Percentiles rank a stretch among this genome's conserved stretches.
Evolutionary conservation across 768 basidiomycete species (phyloP).

Genomic region (Piloderma croceum): DNA sequence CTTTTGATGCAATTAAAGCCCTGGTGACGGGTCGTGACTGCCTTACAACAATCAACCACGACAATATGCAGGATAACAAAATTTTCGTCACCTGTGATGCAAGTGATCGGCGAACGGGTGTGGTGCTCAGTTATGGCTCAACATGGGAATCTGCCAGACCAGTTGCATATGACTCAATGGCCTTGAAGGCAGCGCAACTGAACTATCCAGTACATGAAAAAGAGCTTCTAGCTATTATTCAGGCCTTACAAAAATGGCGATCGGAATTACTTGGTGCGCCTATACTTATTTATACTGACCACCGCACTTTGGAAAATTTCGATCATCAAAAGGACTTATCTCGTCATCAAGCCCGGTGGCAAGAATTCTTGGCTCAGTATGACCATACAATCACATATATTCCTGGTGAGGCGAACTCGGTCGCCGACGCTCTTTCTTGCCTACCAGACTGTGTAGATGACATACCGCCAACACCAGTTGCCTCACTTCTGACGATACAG

Average conservation of each 20-base stretch:
- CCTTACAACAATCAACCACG: constrained; percentile 28
- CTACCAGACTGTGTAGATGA: constrained; percentile 17
- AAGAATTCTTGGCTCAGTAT: constrained; percentile 26
- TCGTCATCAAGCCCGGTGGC: constrained; percentile 31
- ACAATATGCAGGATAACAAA: constrained; percentile 20
- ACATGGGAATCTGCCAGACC: constrained; percentile 27
- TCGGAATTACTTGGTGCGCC: no score
- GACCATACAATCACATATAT: constrained; percentile 24
- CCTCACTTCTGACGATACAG: constrained; percentile 1
- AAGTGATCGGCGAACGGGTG: constrained; percentile 24
- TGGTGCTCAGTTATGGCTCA: constrained; percentile 25
- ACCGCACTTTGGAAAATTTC: no score
- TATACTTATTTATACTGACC: no score
- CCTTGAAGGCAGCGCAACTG: constrained; percentile 25
- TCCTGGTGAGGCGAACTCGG: constrained; percentile 24
- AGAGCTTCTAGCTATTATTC: no score
- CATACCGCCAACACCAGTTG: constrained; percentile 15
- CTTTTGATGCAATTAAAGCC: constrained; percentile 32
- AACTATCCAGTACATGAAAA: no score
- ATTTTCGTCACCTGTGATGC: constrained; percentile 34
- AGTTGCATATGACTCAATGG: constrained; percentile 27
- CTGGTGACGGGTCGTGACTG: constrained; percentile 21
- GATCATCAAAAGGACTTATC: no score
- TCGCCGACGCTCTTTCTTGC: constrained; percentile 28
- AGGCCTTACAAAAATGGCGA: constrained; percentile 28